These are phyloP conservation scores for Yamadazyma triangularis DNA, from an alignment of 1,139 yeast species.

Conservation along the genomic window DNA sequence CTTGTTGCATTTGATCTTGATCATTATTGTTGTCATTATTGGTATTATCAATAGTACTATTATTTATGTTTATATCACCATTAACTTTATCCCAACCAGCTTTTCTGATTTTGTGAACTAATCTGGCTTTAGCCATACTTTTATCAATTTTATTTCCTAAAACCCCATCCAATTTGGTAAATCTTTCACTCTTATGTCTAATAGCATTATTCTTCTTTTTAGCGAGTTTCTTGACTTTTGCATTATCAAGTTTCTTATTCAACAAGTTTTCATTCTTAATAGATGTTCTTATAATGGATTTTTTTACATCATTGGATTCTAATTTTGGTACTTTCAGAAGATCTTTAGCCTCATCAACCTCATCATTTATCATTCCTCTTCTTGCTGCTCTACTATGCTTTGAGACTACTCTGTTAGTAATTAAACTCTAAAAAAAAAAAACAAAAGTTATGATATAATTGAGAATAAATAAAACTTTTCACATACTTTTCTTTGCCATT, in stretches of 20 bases:
- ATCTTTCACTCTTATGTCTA: constrained; percentile 43
- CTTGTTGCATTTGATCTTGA: too few relatives aligned
- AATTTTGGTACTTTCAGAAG: constrained; percentile 51
- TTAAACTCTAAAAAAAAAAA: constrained; percentile 1
- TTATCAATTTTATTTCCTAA: constrained; percentile 58
- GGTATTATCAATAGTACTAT: constrained; percentile 11
- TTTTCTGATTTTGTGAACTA: constrained; percentile 58
- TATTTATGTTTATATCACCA: too few relatives aligned
- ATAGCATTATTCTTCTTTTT: constrained; percentile 32
- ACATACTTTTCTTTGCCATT: neutral
- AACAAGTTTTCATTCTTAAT: constrained; percentile 63
- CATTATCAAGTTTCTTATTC: constrained; percentile 49
- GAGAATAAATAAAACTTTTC: neutral
- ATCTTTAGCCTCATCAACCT: constrained; percentile 42
- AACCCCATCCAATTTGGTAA: constrained; percentile 50
- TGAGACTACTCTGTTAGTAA: constrained; percentile 43
- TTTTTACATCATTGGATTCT: constrained; percentile 54
- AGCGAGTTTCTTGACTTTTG: constrained; percentile 13
- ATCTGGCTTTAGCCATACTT: constrained; percentile 59
- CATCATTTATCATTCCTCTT: constrained; percentile 44
- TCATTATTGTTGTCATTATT: too few relatives aligned
- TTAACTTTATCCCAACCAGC: constrained; percentile 73
- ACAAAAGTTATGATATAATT: neutral
- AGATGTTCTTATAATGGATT: constrained; percentile 64
- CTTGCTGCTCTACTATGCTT: constrained; percentile 77